Evolutionary conservation across 345 rosid species (phyloP).

Genomic region (Lepidium sativum): DNA sequence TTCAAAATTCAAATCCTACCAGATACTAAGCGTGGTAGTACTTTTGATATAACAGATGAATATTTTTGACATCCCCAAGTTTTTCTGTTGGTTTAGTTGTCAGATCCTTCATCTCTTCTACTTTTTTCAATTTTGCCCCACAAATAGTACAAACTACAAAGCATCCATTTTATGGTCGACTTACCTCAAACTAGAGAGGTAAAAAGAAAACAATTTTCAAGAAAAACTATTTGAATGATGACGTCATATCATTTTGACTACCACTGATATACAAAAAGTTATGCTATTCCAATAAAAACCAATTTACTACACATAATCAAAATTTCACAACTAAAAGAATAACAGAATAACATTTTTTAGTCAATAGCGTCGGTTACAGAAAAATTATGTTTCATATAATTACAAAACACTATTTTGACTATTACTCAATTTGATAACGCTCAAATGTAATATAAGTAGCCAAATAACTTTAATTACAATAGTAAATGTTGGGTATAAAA

Average conservation of each 20-base stretch:
- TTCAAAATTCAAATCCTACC: too few relatives aligned
- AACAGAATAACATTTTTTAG: too few relatives aligned
- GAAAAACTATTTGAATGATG: not conserved
- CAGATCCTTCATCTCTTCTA: constrained; percentile 15
- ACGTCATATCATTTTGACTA: constrained; percentile 10
- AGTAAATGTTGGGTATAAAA: not conserved
- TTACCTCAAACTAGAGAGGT: not conserved
- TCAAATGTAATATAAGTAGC: not conserved
- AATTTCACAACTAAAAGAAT: not conserved
- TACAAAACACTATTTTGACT: not conserved
- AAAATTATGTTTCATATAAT: too few relatives aligned
- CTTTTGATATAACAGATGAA: too few relatives aligned
- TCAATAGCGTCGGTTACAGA: not conserved
- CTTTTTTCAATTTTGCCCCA: not conserved
- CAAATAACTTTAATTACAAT: not conserved
- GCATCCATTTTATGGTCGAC: not conserved
- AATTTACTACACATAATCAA: not conserved
- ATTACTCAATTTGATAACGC: not conserved
- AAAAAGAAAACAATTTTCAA: not conserved
- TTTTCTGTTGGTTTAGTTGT: constrained; percentile 25
- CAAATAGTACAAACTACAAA: too few relatives aligned
- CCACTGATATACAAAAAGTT: not conserved
- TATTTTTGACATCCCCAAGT: too few relatives aligned
- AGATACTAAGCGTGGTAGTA: too few relatives aligned
- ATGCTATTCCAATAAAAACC: not conserved